These are phyloP conservation scores for Infundibulicybe gibba DNA, from an alignment of 768 basidiomycete species.

Conservation along the genomic window DNA sequence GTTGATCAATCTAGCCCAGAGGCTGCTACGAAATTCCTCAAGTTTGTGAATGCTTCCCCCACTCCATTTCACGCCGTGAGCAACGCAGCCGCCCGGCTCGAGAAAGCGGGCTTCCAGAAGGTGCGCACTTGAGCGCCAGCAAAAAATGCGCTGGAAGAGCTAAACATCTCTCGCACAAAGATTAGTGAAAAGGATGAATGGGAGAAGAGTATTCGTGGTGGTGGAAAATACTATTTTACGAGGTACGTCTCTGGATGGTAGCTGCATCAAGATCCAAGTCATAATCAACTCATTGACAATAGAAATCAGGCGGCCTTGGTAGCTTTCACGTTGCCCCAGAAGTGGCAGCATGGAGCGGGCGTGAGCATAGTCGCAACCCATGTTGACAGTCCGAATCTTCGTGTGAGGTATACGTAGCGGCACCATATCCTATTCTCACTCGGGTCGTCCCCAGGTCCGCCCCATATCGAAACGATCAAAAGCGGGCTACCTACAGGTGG, in stretches of 20 bases:
- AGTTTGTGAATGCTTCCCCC: conserved; percentile 87
- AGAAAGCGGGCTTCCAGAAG: conserved; percentile 75
- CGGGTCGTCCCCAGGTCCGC: conserved; percentile 49
- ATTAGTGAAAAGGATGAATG: conserved; percentile 47
- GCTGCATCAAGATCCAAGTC: background rate
- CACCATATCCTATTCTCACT: background rate
- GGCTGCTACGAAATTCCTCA: conserved; percentile 70
- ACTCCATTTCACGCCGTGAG: conserved; percentile 94
- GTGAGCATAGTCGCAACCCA: conserved; percentile 90
- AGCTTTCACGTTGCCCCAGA: conserved; percentile 72
- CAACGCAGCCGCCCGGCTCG: conserved; percentile 60
- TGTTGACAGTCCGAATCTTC: conserved; percentile 86
- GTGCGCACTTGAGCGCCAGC: conserved; percentile 24
- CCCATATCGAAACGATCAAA: conserved; percentile 79
- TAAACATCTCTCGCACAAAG: conserved; percentile 17
- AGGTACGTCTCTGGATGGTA: conserved; percentile 22
- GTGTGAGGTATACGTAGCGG: conserved; percentile 28
- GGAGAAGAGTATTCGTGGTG: conserved; percentile 40
- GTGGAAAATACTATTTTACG: conserved; percentile 54
- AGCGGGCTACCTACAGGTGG: conserved; percentile 81
- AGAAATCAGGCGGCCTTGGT: conserved; percentile 78
- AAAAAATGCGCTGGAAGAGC: background rate
- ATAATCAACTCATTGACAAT: conserved; percentile 5
- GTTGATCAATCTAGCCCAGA: conserved; percentile 54
- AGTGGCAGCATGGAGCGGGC: conserved; percentile 70